These are phyloP conservation scores for Aspergillus sp. DNA, from an alignment of 2,329 filamentous ascomycete species.

Conservation along the genomic window DNA sequence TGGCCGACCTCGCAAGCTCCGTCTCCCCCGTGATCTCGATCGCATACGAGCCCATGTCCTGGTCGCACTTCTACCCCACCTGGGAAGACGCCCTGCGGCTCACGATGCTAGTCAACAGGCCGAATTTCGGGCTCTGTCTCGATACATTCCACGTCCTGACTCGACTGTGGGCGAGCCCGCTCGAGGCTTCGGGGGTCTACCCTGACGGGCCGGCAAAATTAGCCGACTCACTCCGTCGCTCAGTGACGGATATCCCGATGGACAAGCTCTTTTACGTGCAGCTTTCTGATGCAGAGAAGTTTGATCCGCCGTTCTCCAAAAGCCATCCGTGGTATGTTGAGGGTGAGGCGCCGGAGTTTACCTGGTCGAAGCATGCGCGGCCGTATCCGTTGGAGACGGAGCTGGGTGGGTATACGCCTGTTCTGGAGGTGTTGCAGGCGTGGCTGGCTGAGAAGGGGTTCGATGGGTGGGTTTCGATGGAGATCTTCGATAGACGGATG, in stretches of 20 bases:
- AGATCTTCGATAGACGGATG: slow-evolving; percentile 40
- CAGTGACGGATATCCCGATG: slow-evolving; percentile 24
- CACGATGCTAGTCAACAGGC: slow-evolving; percentile 32
- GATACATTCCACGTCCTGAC: slow-evolving; percentile 43
- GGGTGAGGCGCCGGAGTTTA: slow-evolving; percentile 35
- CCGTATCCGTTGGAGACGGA: slow-evolving; percentile 38
- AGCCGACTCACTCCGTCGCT: slow-evolving; percentile 29
- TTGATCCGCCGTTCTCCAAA: slow-evolving; percentile 36
- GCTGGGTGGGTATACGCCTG: slow-evolving; percentile 33
- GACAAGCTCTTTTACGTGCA: slow-evolving; percentile 44
- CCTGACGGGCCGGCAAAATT: slow-evolving; percentile 26
- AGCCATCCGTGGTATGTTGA: slow-evolving; percentile 36
- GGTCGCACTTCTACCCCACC: slow-evolving; percentile 36
- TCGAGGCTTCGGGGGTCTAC: slow-evolving; percentile 29
- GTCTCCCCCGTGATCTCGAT: slow-evolving; percentile 30
- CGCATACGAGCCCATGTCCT: slow-evolving; percentile 43
- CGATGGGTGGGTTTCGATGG: slow-evolving; percentile 39
- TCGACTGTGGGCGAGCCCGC: slow-evolving; percentile 39
- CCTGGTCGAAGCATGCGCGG: slow-evolving; percentile 35
- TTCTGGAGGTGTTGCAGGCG: slow-evolving; percentile 31
- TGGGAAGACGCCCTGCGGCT: slow-evolving; percentile 40
- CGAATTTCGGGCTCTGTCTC: slow-evolving; percentile 45
- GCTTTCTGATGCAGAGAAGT: slow-evolving; percentile 41
- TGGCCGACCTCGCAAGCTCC: slow-evolving; percentile 33
- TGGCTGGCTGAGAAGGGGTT: slow-evolving; percentile 38